Base-by-base conservation (phyloP, 1,284 basidiomycete species). In the Tilletia indica region DNA sequence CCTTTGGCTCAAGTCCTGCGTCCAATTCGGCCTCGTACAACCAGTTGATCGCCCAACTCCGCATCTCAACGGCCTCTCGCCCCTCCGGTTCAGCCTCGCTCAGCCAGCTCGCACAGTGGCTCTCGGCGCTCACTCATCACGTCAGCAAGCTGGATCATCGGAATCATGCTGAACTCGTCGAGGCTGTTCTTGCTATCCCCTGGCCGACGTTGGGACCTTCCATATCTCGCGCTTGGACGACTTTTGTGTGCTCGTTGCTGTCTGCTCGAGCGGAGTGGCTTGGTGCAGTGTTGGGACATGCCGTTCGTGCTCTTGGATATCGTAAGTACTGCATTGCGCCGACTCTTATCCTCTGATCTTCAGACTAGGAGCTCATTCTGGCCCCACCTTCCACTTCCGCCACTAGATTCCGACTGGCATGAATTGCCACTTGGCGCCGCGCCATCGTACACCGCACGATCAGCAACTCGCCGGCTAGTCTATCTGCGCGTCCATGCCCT, bases 191-290 rank as follows among this genome's bases (percentile, higher is more conserved):
- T 71, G 89, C 88, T 72, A 88, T 97, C 78, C 93, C 94, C 5
- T 99, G 97, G 97, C 91, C 92, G 5, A 91, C 91, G 5, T 89
- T 93, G 86, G 76, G 78, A 31, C 93, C 95, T 77, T 89, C 89
- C 61, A 87, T 87, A 66, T 86, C 87, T 25, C 89, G 91, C 36
- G 76, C 78, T 63, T 83, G 81, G 81, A 78, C 80, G 71, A 75
- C 78, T 48, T 97, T 97, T 82, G 89, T 94, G 63, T 93, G 93
- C 61, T 93, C 95, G 86, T 89, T 99, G 49, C 90, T 97, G 76
- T 94, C 92, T 77, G 94, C 96, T n/a, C 87, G 93, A 74, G 92
- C 93, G 73, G 93, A 96, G 85, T 99, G 97, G 87, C 88, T 97
- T 42, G 91, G 90, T 47, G 88, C 92, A 73, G 90, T 98, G 9